Evolutionary conservation across 176 grass and related monocot genomes (phyloP).

Genomic region (Bothriochloa decipiens): DNA sequence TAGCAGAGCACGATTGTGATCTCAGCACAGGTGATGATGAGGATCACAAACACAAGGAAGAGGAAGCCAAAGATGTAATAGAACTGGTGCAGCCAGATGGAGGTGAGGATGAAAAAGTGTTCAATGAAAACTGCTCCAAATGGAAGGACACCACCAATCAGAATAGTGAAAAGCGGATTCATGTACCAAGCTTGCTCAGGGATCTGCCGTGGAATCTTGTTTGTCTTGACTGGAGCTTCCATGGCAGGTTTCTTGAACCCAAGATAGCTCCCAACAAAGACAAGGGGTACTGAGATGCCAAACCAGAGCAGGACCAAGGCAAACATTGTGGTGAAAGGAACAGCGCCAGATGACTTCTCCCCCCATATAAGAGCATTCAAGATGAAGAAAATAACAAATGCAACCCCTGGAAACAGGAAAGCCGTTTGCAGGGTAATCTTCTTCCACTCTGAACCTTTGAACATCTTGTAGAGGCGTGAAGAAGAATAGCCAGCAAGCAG

Average conservation of each 20-base stretch:
- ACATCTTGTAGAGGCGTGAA: constrained; percentile 72
- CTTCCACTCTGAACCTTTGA: constrained; percentile 80
- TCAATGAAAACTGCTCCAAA: constrained; percentile 78
- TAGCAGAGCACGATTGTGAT: constrained; percentile 73
- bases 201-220: constrained; percentile 71
- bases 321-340: constrained; percentile 79
- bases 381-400: constrained; percentile 66
- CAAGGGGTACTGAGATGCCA: constrained; percentile 70
- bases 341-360: constrained; percentile 69
- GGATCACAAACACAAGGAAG: constrained; percentile 72
- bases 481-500: constrained; percentile 69
- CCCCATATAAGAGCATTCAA: constrained; percentile 76
- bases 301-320: constrained; percentile 75
- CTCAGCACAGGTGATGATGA: constrained; percentile 64
- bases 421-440: constrained; percentile 61
- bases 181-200: constrained; percentile 80
- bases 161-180: constrained; percentile 64
- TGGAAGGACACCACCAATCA: constrained; percentile 65
- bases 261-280: constrained; percentile 73
- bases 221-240: constrained; percentile 67
- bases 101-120: constrained; percentile 77
- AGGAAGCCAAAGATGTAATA: constrained; percentile 81
- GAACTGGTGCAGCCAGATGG: constrained; percentile 76
- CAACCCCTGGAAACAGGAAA: constrained; percentile 62
- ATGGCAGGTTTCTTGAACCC: constrained; percentile 71